Percentiles rank a stretch among this genome's conserved stretches.
Conservation (phyloP, 805 yeast species). For the Sugiyamaella valdiviana region DNA sequence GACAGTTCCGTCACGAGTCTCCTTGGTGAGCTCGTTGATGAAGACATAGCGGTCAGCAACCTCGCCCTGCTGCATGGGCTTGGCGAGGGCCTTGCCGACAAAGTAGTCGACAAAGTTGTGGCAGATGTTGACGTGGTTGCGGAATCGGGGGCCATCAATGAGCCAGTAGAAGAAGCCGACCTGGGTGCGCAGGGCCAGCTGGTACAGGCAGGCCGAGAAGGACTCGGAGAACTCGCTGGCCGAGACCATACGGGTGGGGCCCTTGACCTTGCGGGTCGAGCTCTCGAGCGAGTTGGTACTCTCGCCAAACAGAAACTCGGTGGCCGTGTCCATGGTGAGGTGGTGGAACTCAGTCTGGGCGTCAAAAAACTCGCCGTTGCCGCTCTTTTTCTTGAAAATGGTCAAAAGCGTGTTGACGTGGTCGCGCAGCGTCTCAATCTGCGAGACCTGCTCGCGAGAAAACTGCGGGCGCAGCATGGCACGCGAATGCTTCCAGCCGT, state of each 20-base stretch:
- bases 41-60: constrained; percentile 41
- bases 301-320: constrained; percentile 31
- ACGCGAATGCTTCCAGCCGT: constrained; percentile 34
- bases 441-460: constrained; percentile 28
- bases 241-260: constrained; percentile 14
- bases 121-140: constrained; percentile 28
- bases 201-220: constrained; percentile 19
- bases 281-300: constrained; percentile 25
- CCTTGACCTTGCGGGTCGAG: constrained; percentile 11
- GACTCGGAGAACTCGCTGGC: constrained; percentile 25
- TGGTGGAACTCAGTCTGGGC: constrained; percentile 27
- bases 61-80: constrained; percentile 14
- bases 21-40: constrained; percentile 43
- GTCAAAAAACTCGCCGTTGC: constrained; percentile 16
- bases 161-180: constrained; percentile 18
- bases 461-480: constrained; percentile 34
- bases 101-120: constrained; percentile 36
- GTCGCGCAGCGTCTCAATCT: constrained; percentile 20
- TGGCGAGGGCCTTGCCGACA: constrained; percentile 36
- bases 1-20: constrained; percentile 43
- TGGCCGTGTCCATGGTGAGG: constrained; percentile 30
- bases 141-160: constrained; percentile 27
- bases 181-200: constrained; percentile 13
- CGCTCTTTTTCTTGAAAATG: constrained; percentile 2
- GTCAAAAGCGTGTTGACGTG: constrained; percentile 25